phyloP scores from a whole-genome alignment of 2,329 filamentous ascomycete genomes.

The Penicillium freii region DNA sequence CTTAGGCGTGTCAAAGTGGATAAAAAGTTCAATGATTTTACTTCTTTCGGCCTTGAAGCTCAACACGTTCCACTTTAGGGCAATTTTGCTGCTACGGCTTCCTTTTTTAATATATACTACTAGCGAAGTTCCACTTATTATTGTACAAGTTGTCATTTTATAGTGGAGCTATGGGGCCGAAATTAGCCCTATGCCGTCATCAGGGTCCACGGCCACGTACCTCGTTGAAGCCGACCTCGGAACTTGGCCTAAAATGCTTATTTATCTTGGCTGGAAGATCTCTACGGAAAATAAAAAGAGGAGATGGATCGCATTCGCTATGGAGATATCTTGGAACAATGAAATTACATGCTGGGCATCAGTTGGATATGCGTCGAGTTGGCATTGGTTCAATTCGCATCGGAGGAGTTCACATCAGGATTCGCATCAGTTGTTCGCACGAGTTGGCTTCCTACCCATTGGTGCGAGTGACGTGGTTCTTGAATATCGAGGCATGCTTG shows the following conservation, averaged over 20 bases:
- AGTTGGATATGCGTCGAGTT: background rate
- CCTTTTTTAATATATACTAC: background rate
- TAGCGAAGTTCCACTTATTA: background rate
- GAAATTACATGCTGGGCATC: background rate
- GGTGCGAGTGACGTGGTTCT: background rate
- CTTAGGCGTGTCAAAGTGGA: background rate
- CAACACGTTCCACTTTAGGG: background rate
- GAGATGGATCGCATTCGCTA: background rate
- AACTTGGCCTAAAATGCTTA: background rate
- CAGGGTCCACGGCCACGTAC: background rate
- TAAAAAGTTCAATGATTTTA: conserved; percentile 4
- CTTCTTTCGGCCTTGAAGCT: background rate
- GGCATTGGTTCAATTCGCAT: background rate
- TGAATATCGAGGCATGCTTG: background rate
- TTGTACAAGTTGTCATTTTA: background rate
- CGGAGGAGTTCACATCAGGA: background rate
- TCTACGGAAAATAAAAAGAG: background rate
- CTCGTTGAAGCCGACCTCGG: background rate
- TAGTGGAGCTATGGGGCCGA: background rate
- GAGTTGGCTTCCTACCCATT: background rate
- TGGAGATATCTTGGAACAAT: background rate
- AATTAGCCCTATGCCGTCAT: conserved; percentile 2
- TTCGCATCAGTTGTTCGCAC: background rate
- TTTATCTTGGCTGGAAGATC: background rate
- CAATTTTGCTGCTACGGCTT: background rate